Base-by-base conservation (phyloP, 1,284 basidiomycete genomes). In the Papiliotrema flavescens region DNA sequence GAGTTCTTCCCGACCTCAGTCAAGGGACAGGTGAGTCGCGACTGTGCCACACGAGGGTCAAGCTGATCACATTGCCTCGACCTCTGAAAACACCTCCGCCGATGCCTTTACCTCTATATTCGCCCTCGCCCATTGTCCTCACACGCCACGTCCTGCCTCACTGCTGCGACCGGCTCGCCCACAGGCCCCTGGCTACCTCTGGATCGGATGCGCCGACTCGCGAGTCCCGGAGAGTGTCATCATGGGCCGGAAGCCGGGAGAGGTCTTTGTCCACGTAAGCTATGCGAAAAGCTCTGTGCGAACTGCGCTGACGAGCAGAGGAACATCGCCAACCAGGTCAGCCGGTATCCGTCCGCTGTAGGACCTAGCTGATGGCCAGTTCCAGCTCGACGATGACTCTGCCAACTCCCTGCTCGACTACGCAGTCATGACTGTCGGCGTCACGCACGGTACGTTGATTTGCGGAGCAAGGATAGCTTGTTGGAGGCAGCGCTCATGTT, bases 361-460 rank as follows among this genome's bases (percentile, higher is more conserved):
- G 24, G 23, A 2, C 42, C 14, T 19, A 41, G 48, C 57, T 56
- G 19, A 36, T 41, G 19, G 8, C 8, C 87, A 93, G 80, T 85
- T 93, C 77, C 86, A 86, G 62, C 78, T 80, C 1, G 77, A 86
- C 57, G 94, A 98, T 74, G 83, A 85, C 65, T 91, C 84, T 61
- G 85, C 85, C 1, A 79, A 85, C 47, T 83, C 90, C 1, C 88
- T 91, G 1, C 81, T 98, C 57, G 80, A 84, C 8, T 97, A 88
- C 74, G 93, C 89, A 8, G 80, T 97, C 39, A 81, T 83, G 61
- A 79, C 82, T 62, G 80, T 96, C 55, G 86, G 88, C 54, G 87
- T 94, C 41, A 81, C 89, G 74, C 88, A 97, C 78, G 83, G 89
- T 90, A 68, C 60, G 17, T 66, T 41, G 49, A 63, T 51, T 68